phyloP scores from a whole-genome alignment of 305 asterid genomes.

The Fraxinus dipetala region DNA sequence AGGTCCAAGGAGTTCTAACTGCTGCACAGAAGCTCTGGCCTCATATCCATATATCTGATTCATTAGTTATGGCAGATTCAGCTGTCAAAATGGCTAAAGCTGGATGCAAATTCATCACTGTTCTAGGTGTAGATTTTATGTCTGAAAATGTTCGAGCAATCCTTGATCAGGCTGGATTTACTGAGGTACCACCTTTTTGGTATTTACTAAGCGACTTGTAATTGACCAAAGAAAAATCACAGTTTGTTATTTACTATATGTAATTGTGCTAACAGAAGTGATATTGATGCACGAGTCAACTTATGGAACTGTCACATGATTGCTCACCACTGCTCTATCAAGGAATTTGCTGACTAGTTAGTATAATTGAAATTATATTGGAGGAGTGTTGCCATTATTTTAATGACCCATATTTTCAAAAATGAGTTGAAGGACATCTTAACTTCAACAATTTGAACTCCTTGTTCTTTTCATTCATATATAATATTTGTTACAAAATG shows the following conservation, averaged over 20 bases:
- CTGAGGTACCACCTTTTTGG: constrained; percentile 48
- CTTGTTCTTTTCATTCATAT: not conserved
- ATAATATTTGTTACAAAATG: not conserved
- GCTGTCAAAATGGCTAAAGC: constrained; percentile 92
- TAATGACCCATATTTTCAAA: not conserved
- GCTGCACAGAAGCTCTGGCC: constrained; percentile 97
- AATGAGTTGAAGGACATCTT: not conserved
- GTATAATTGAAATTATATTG: not conserved
- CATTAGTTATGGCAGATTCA: constrained; percentile 94
- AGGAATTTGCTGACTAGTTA: not conserved
- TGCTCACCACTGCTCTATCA: not conserved
- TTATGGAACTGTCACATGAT: not conserved
- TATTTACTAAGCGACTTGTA: not conserved
- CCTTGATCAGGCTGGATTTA: constrained; percentile 89
- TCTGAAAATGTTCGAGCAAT: constrained; percentile 95
- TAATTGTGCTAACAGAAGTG: not conserved
- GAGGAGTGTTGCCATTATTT: not conserved
- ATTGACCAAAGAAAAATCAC: not conserved
- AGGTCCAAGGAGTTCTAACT: constrained; percentile 93
- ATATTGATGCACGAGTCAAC: not conserved
- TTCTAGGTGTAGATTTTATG: constrained; percentile 96
- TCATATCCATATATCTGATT: constrained; percentile 94
- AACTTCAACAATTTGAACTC: not conserved
- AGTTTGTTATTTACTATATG: not conserved
- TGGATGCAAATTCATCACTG: constrained; percentile 82